These are phyloP conservation scores for Jaenimonas drosophilae DNA, from an alignment of 208 protist genomes.

Conservation along the genomic window DNA sequence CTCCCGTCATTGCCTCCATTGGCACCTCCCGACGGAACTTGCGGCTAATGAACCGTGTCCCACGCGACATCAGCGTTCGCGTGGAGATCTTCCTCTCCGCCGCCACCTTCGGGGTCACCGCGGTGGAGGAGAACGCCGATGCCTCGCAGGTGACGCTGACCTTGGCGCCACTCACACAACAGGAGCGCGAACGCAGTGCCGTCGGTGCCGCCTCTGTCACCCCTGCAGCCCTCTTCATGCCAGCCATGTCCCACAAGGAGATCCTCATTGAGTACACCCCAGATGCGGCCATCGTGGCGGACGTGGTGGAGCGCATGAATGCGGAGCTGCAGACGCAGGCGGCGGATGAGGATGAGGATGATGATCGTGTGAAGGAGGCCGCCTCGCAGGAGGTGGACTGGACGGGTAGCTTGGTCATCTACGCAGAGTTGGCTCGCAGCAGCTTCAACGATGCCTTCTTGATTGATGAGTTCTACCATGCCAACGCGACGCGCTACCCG, in stretches of 20 bases:
- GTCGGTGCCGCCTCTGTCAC: constrained; percentile 27
- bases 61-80: constrained; percentile 71
- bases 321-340: not conserved
- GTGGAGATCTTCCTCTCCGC: constrained; percentile 53
- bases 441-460: constrained; percentile 82
- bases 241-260: constrained; percentile 46
- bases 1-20: constrained; percentile 70
- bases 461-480: constrained; percentile 84
- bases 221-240: constrained; percentile 54
- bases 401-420: constrained; percentile 72
- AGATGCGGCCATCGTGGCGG: constrained; percentile 18
- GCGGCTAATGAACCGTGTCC: constrained; percentile 71
- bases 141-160: constrained; percentile 49
- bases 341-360: not conserved
- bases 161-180: constrained; percentile 30
- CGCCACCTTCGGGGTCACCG: constrained; percentile 53
- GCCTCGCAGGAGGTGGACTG: constrained; percentile 46
- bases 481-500: constrained; percentile 52
- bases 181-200: constrained; percentile 18
- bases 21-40: constrained; percentile 58
- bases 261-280: constrained; percentile 75
- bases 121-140: constrained; percentile 51
- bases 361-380: constrained; percentile 5
- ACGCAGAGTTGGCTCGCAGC: constrained; percentile 52
- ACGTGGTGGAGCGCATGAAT: constrained; percentile 2